Conservation (phyloP, 176 grass and related monocot genomes). For the Musa acuminata region DNA sequence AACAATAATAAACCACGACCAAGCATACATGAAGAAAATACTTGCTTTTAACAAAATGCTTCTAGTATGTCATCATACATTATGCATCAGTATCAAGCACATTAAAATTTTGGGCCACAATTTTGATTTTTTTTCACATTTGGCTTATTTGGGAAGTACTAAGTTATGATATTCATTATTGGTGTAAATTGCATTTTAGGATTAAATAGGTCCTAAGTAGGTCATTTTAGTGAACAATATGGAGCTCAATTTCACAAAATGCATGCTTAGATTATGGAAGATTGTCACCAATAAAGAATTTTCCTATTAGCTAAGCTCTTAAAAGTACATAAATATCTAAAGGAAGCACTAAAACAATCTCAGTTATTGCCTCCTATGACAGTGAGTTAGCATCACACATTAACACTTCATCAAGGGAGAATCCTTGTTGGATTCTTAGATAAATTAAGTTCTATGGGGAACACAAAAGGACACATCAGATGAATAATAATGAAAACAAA, state of each 20-base stretch:
- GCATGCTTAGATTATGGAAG: not conserved
- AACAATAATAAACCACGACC: too few species aligned
- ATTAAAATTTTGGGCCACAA: not conserved
- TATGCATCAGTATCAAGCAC: constrained; percentile 3
- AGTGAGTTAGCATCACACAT: not conserved
- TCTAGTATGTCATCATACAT: too few species aligned
- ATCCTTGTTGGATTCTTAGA: not conserved
- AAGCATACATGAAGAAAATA: too few species aligned
- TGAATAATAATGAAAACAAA: not conserved
- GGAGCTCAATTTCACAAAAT: not conserved
- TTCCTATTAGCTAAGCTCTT: not conserved
- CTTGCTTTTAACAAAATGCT: too few species aligned
- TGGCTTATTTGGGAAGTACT: too few species aligned
- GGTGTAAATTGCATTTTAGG: too few species aligned
- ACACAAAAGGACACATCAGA: not conserved
- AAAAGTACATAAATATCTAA: not conserved
- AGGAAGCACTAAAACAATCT: not conserved
- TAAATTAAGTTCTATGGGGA: not conserved
- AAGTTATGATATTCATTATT: too few species aligned
- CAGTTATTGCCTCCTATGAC: not conserved
- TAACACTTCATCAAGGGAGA: not conserved
- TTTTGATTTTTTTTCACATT: not conserved
- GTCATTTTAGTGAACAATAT: too few species aligned
- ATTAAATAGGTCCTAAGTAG: too few species aligned
- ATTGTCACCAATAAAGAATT: not conserved